Evolutionary conservation across 495 filamentous ascomycete genomes (phyloP).

Genomic region (Pyronema domesticum): DNA sequence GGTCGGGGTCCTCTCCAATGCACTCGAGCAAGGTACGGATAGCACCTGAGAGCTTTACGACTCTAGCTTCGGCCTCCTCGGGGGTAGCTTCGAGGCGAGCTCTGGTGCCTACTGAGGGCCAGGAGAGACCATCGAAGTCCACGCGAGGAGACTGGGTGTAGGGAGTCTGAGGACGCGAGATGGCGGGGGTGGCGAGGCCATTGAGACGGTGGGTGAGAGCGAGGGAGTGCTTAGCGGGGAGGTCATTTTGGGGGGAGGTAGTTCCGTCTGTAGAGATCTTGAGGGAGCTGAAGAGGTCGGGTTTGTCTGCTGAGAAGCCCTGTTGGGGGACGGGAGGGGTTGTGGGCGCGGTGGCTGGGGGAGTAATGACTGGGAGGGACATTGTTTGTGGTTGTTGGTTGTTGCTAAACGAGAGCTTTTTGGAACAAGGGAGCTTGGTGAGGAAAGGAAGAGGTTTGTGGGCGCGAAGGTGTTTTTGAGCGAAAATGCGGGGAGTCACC

Average conservation of each 20-base stretch:
- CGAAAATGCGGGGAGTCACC: not conserved
- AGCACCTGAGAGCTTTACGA: conserved; percentile 66
- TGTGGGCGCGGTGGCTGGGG: no score
- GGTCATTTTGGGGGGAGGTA: conserved; percentile 11
- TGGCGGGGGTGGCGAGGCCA: conserved; percentile 12
- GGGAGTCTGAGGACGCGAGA: conserved; percentile 15
- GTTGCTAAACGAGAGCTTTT: not conserved
- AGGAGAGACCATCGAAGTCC: conserved; percentile 58
- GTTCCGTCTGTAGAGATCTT: not conserved
- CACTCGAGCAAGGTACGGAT: conserved; percentile 84
- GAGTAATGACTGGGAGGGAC: no score
- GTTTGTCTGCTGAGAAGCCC: not conserved
- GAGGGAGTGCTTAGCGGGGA: conserved; percentile 1
- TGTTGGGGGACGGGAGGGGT: not conserved
- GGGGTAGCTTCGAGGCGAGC: conserved; percentile 61
- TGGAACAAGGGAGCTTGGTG: not conserved
- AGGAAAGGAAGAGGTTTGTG: no score
- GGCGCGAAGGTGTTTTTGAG: no score
- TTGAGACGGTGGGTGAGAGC: conserved; percentile 4
- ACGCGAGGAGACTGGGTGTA: conserved; percentile 38
- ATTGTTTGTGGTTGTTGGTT: no score
- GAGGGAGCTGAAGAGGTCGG: conserved; percentile 14
- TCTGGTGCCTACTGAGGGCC: conserved; percentile 51
- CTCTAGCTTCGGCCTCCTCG: conserved; percentile 48
- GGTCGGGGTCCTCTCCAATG: conserved; percentile 83